phyloP scores from a whole-genome alignment of 352 stramenopile genomes.

The Phytophthora melonis region DNA sequence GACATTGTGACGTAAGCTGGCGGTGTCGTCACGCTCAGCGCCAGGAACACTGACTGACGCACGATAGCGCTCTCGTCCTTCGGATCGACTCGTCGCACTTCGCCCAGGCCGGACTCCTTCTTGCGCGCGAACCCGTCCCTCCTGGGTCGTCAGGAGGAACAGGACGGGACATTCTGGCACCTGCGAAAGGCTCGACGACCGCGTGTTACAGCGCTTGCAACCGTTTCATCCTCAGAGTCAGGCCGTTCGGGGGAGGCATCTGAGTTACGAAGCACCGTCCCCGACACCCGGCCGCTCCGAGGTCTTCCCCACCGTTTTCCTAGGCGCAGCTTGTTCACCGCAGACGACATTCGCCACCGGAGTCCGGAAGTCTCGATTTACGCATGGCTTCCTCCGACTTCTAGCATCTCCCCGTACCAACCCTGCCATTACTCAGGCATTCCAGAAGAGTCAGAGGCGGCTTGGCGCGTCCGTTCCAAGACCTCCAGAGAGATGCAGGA shows the following conservation, averaged over 20 bases:
- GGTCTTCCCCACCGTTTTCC: neutral
- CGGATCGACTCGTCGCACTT: neutral
- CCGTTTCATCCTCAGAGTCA: too few species aligned
- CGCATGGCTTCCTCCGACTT: neutral
- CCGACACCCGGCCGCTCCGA: neutral
- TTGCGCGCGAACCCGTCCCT: neutral
- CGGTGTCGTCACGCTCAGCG: too few species aligned
- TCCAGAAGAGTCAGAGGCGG: neutral
- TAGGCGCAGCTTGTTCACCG: neutral
- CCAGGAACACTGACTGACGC: too few species aligned
- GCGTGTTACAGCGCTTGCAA: neutral
- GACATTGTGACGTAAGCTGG: too few species aligned
- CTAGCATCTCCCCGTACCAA: neutral
- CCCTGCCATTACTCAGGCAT: conserved; percentile 3
- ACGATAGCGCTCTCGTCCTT: neutral
- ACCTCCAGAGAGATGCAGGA: neutral
- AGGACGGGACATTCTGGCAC: neutral
- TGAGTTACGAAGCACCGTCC: neutral
- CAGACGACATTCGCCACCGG: neutral
- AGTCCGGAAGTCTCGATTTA: conserved; percentile 5
- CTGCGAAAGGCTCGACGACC: neutral
- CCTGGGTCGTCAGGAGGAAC: neutral
- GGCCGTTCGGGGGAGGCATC: too few species aligned
- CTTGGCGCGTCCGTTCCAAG: neutral
- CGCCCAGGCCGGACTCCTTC: too few species aligned